Evolutionary conservation across 257 asterid species (phyloP), one percentile per base, ranked within the genome.

Genomic region (Phtheirospermum japonicum): DNA sequence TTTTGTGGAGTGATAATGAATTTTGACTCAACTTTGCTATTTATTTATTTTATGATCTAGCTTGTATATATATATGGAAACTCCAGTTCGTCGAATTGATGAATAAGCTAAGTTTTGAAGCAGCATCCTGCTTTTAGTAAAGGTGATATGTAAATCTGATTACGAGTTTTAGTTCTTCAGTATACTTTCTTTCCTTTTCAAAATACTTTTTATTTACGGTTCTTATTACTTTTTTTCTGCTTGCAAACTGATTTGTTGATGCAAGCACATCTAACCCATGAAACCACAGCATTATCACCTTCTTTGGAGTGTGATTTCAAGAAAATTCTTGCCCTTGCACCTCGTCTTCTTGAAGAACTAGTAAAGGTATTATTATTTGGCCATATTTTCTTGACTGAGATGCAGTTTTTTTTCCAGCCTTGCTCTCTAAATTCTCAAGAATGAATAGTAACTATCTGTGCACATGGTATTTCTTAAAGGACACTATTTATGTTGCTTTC

Each of bases 181-280:
- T 59, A 52, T 33, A 23, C 30, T 56, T n/a, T n/a, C n/a, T 75
- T 54, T 50, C 63, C 61, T 50, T 66, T 57, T 64, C 61, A 43
- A 63, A 33, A 52, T 20, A 28, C 31, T 6, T 71, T 11, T 71
- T 19, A 36, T 10, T 20, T 20, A 7, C 57, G 18, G 11, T 55
- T 57, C 58, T 56, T 62, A 17, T 17, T 48, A 14, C 10, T n/a
- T 31, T 28, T 26, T 18, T 51, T 20, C 33, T 52, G 30, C 60
- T 37, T 82, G 73, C 96, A 93, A 97, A 73, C 97, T 31, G 97
- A 93, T 68, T 79, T 93, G 75, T 78, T 93, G 87, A 73, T 93
- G 84, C 99, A 89, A 85, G 92, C 97, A 52, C 99, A 93, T 60
- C 79, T 93, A 67, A 93, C 97, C 51, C 99, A 93, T 73, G 96